phyloP scores from a whole-genome alignment of 2,329 filamentous ascomycete genomes.

The Aureobasidium sp. region DNA sequence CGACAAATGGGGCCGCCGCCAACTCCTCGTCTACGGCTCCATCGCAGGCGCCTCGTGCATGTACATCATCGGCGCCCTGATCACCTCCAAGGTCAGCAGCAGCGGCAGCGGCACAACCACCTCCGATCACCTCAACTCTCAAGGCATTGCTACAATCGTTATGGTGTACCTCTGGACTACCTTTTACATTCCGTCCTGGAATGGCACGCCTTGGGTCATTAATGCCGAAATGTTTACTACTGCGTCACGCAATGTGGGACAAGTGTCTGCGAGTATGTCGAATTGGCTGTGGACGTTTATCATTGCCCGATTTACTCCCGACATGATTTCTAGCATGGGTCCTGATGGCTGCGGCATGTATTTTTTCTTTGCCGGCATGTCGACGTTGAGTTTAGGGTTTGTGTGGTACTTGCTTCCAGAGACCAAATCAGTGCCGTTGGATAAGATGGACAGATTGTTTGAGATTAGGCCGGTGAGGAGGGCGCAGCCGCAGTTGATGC shows the following conservation, averaged over 20 bases:
- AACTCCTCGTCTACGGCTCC: slow-evolving; percentile 43
- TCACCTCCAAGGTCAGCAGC: slow-evolving; percentile 40
- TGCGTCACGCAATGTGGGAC: slow-evolving; percentile 33
- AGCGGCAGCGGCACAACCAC: slow-evolving; percentile 31
- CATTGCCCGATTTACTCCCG: slow-evolving; percentile 33
- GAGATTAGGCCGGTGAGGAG: slow-evolving; percentile 36
- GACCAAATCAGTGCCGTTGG: slow-evolving; percentile 40
- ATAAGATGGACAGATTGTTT: slow-evolving; percentile 42
- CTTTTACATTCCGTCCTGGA: slow-evolving; percentile 40
- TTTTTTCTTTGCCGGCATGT: slow-evolving; percentile 44
- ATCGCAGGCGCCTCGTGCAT: slow-evolving; percentile 43
- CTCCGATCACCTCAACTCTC: slow-evolving; percentile 37
- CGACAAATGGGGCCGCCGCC: slow-evolving; percentile 34
- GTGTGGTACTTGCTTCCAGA: slow-evolving; percentile 40
- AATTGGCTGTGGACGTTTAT: slow-evolving; percentile 33
- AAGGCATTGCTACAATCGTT: slow-evolving; percentile 47
- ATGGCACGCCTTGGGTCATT: slow-evolving; percentile 35
- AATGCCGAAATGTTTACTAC: slow-evolving; percentile 43
- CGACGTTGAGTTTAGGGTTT: slow-evolving; percentile 38
- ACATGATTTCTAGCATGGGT: slow-evolving; percentile 46
- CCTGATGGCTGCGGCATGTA: slow-evolving; percentile 32
- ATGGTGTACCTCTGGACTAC: slow-evolving; percentile 51
- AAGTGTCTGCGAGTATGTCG: slow-evolving; percentile 27
- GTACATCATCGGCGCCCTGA: slow-evolving; percentile 49
- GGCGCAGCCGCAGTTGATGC: slow-evolving; percentile 36